Evolutionary conservation across 345 rosid species (phyloP).

Genomic region (Salix dunnii): DNA sequence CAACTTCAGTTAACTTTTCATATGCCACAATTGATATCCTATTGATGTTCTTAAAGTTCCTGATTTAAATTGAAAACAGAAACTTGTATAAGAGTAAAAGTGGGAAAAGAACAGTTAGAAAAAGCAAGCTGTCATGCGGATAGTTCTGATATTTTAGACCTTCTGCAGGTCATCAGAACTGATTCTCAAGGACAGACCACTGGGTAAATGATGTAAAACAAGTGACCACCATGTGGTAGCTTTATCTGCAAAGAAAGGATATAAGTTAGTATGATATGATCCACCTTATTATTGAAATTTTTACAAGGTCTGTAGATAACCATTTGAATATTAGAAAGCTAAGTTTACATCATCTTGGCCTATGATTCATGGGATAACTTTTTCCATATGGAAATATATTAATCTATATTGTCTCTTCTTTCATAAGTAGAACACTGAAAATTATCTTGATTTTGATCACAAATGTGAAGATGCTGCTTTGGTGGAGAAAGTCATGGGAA

Average conservation of each 20-base stretch:
- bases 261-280: neutral
- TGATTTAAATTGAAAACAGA: neutral
- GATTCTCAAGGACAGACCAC: neutral
- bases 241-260: neutral
- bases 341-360: neutral
- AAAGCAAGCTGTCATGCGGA: neutral
- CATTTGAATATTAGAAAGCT: neutral
- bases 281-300: neutral
- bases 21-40: neutral
- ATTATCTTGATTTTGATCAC: constrained; percentile 8
- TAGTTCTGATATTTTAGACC: neutral
- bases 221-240: neutral
- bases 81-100: neutral
- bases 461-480: constrained; percentile 44
- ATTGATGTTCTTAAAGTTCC: neutral
- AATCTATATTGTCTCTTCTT: neutral
- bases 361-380: neutral
- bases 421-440: neutral
- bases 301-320: neutral
- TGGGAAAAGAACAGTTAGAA: neutral
- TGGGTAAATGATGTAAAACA: neutral
- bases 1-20: neutral
- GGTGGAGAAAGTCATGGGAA: constrained; percentile 51
- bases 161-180: neutral
- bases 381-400: neutral